Base-by-base conservation (phyloP, 2,329 filamentous ascomycete species). In the Epichloe elymi region DNA sequence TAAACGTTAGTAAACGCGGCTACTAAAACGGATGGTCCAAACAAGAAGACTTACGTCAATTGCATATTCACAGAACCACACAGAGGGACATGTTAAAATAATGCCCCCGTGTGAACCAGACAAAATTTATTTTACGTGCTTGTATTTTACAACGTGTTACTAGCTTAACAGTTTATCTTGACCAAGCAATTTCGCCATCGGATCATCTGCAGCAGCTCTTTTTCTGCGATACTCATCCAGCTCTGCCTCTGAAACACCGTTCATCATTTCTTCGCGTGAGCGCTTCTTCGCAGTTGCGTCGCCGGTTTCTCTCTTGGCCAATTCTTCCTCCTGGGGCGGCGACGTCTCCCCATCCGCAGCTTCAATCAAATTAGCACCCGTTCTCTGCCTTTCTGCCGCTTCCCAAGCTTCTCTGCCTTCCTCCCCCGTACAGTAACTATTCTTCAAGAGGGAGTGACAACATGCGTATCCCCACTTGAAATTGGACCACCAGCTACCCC, bases 381-480 rank as follows among this genome's bases (percentile, higher is more conserved):
- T 70, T n/a, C 74, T 67, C 62, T 76, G 80, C 58, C 63, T 71
- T 57, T 93, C 83, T 0, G 87, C 82, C 51, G 86, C 84, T 59
- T 90, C 83, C 67, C 87, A 89, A 1, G 88, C 90, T 54, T 71
- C 71, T 65, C 82, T 94, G 37, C 93, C 93, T 53, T 86, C 87
- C 54, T 93, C 88, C 26, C 30, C 93, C 0, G 91, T 97, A 67
- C 93, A 98, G 63, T 97, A 98, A 61, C 89, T 95, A 68, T 98
- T 97, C 70, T 95, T 96, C 55, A 95, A 80, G 20, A 82, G 84
- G 0, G 89, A 95, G 65, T 94, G 89, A 72, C 93, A 98, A 67
- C 93, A 98, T 20, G 86, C 79, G 67, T 95, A 98, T 1, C 93
- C 93, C 93, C 93, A 98, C 67, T 85, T 79, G 70, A 96, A 97